Percentiles rank a stretch among this genome's conserved stretches.
These are phyloP conservation scores for Pisolithus tinctorius DNA, from an alignment of 768 basidiomycete species.

Conservation along the genomic window DNA sequence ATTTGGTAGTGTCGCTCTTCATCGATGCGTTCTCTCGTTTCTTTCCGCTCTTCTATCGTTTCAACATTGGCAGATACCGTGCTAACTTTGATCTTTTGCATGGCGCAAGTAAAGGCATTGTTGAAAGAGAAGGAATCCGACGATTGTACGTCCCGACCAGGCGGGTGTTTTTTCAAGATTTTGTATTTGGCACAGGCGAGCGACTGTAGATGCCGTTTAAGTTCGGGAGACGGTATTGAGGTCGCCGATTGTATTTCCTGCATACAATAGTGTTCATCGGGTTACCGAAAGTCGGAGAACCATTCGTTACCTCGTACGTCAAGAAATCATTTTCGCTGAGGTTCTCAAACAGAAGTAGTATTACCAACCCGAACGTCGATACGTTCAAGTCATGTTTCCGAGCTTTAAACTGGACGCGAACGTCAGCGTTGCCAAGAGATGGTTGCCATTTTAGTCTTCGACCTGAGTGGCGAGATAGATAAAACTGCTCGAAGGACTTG, in stretches of 20 bases:
- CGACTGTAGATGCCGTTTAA: conserved; percentile 91
- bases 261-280: background rate
- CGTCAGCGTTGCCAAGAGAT: conserved; percentile 84
- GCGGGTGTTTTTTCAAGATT: conserved; percentile 85
- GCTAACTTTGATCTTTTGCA: conserved; percentile 90
- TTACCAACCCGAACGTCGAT: conserved; percentile 80
- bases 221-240: conserved; percentile 63
- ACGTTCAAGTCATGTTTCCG: conserved; percentile 87
- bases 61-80: conserved; percentile 88
- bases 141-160: conserved; percentile 71
- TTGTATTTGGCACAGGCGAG: conserved; percentile 94
- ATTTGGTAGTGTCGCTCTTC: conserved; percentile 87
- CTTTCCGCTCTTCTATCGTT: conserved; percentile 77
- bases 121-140: conserved; percentile 91
- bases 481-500: conserved; percentile 83
- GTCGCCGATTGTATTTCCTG: conserved; percentile 85
- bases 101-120: conserved; percentile 62
- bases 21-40: conserved; percentile 85
- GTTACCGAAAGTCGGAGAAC: background rate
- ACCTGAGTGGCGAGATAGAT: conserved; percentile 83
- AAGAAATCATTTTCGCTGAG: conserved; percentile 60
- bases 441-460: conserved; percentile 90
- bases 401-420: conserved; percentile 73
- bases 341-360: conserved; percentile 82
- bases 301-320: conserved; percentile 59